Base-by-base conservation (phyloP, 2,329 filamentous ascomycete species). In the Onygena corvina region DNA sequence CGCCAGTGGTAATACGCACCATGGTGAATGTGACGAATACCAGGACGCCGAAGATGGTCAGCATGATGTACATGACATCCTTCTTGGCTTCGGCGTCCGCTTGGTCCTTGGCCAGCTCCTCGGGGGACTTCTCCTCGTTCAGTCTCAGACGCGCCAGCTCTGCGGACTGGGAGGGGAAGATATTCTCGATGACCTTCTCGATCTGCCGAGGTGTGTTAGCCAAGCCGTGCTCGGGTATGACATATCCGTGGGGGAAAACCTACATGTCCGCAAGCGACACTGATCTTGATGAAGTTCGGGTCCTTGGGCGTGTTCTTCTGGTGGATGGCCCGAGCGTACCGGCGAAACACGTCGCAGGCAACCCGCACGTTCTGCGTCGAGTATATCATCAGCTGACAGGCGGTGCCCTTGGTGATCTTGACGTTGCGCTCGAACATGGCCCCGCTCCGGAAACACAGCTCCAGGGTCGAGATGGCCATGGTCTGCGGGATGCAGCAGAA, bases 401-500 rank as follows among this genome's bases (percentile, higher is more conserved):
- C 89, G 57, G 90, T 80, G 27, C 92, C 92, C 72, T 94, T 96
- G 51, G 86, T 90, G 67, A 98, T 95, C 72, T 98, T 98, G 71
- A 98, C 73, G 61, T 95, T 92, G 56, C 77, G 80, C 63, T 90
- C 70, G 64, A 94, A 93, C 51, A 98, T 80, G 52, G 75, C 76
- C 18, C 86, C 84, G 67, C 98, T 98, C 60, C 85, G 83, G 79
- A 96, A 98, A 59, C 90, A 84, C 14, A 87, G 73, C 58, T 95
- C 89, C 35, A 96, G 71, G 0, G 90, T 96, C 6, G 92, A 90
- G 64, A 98, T 95, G 48, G 90, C 92, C 92, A 98, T 98, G 56
- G 81, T 75, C 68, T 98, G 92, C 2, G 92, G 92, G 55, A 98
- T 98, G 50, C 90, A 90, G 44, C 88, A 88, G 67, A 98, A 98